Evolutionary conservation across 768 basidiomycete genomes (phyloP).

Genomic region (Suillus variegatus): DNA sequence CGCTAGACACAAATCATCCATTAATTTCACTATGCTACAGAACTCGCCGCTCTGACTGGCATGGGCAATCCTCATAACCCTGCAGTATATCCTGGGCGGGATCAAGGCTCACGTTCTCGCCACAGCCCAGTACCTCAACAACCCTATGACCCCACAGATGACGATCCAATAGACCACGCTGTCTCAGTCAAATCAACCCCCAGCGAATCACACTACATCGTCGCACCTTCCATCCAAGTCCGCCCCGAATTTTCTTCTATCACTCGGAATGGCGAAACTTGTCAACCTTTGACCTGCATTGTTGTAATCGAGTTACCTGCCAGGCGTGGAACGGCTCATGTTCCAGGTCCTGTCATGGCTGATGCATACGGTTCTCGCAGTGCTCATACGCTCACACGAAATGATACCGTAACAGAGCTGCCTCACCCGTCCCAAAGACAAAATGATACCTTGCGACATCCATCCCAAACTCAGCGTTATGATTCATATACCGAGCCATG

Average conservation of each 20-base stretch:
- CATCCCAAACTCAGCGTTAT: slow-evolving; percentile 13
- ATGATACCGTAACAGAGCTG: slow-evolving; percentile 22
- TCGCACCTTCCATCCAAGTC: slow-evolving; percentile 92
- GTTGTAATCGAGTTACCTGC: slow-evolving; percentile 91
- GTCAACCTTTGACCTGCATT: slow-evolving; percentile 90
- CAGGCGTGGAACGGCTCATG: slow-evolving; percentile 53
- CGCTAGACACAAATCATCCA: neutral
- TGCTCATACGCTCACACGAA: slow-evolving; percentile 19
- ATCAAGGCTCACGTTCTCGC: slow-evolving; percentile 42
- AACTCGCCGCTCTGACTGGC: slow-evolving; percentile 92
- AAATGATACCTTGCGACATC: neutral
- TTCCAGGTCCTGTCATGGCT: slow-evolving; percentile 55
- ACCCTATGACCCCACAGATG: slow-evolving; percentile 73
- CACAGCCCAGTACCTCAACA: slow-evolving; percentile 25
- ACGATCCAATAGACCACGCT: slow-evolving; percentile 78
- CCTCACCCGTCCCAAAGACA: slow-evolving; percentile 21
- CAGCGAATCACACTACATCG: slow-evolving; percentile 65
- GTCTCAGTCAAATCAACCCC: slow-evolving; percentile 49
- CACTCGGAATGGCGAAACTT: slow-evolving; percentile 64
- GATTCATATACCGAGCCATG: slow-evolving; percentile 24
- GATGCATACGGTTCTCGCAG: slow-evolving; percentile 46
- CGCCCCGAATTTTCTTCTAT: slow-evolving; percentile 89
- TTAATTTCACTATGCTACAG: slow-evolving; percentile 41
- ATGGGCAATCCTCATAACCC: slow-evolving; percentile 66
- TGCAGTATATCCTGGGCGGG: slow-evolving; percentile 68